These are phyloP conservation scores for Euphrasia confusa DNA, from an alignment of 257 asterid genomes.

Conservation along the genomic window DNA sequence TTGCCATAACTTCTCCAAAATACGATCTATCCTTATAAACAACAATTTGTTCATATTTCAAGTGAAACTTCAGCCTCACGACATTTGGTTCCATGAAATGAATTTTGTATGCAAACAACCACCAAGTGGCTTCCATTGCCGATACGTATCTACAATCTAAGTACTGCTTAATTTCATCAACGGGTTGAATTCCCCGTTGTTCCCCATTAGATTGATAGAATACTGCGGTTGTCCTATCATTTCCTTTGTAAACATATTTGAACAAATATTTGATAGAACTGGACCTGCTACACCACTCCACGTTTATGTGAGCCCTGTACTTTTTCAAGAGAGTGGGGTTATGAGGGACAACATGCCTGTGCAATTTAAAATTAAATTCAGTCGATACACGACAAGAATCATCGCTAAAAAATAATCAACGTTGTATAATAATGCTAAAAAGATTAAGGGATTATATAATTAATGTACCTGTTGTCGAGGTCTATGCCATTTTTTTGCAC, in stretches of 20 bases:
- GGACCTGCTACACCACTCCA: not conserved
- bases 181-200: rapidly evolving
- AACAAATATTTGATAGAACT: not conserved
- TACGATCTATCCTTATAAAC: not conserved
- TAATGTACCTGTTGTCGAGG: not conserved
- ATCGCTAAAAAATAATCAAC: no score
- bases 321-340: not conserved
- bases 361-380: no score
- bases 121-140: not conserved
- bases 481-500: not conserved
- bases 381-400: no score
- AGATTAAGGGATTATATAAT: no score
- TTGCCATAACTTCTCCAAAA: not conserved
- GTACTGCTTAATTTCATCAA: not conserved
- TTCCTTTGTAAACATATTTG: not conserved
- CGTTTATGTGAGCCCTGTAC: not conserved
- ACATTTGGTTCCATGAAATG: not conserved
- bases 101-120: not conserved
- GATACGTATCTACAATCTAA: conserved; percentile 13
- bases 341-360: not conserved
- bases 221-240: not conserved
- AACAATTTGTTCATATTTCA: not conserved
- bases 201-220: not conserved
- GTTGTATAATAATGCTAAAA: no score
- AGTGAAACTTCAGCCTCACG: not conserved